Evolutionary conservation across 202 grass and related monocot species (phyloP).

Genomic region (Carex arenaria): DNA sequence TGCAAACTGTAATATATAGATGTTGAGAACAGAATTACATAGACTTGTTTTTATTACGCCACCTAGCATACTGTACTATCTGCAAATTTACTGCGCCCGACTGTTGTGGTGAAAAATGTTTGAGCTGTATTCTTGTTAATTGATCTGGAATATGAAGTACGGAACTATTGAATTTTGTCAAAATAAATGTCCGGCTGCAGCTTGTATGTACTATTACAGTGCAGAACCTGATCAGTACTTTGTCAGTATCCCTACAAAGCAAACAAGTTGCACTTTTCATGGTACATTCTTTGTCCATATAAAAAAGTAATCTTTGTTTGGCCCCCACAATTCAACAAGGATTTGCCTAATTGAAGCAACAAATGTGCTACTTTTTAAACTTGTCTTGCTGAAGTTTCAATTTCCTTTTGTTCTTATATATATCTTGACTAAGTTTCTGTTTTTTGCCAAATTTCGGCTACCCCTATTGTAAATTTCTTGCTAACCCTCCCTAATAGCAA

Average conservation of each 20-base stretch:
- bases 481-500: background rate
- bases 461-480: background rate
- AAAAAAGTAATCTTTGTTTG: background rate
- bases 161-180: background rate
- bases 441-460: background rate
- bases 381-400: background rate
- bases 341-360: background rate
- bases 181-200: background rate
- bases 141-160: background rate
- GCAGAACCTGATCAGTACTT: background rate
- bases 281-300: background rate
- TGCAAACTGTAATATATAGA: background rate
- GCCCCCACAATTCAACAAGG: background rate
- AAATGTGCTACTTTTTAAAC: background rate
- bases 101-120: background rate
- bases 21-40: background rate
- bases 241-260: background rate
- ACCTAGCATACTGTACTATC: background rate
- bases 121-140: background rate
- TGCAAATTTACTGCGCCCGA: background rate
- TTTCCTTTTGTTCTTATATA: background rate
- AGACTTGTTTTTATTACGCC: background rate
- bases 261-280: background rate
- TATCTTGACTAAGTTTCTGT: background rate
- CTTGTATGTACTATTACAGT: background rate